Percentiles rank a stretch among this genome's conserved stretches.
Conservation (phyloP, 2,329 filamentous ascomycete genomes). For the Cordyceps javanica region DNA sequence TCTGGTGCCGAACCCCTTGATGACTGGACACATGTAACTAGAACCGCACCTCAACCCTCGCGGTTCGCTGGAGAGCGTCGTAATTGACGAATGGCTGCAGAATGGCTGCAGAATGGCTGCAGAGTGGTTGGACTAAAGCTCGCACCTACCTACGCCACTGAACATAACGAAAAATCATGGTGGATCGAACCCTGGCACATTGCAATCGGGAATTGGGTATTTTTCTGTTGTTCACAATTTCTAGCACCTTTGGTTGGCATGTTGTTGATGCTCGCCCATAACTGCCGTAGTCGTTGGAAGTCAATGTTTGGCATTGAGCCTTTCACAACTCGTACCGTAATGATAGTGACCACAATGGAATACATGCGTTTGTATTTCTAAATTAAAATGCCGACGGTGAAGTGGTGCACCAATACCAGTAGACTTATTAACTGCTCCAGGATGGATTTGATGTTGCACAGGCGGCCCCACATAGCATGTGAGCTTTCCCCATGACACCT, state of each 20-base stretch:
- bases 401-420: too few species aligned
- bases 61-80: background rate
- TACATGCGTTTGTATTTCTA: too few species aligned
- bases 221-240: background rate
- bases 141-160: background rate
- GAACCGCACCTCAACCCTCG: background rate
- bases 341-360: too few species aligned
- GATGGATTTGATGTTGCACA: background rate
- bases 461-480: conserved; percentile 7
- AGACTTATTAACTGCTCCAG: background rate
- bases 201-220: background rate
- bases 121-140: too few species aligned
- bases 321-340: background rate
- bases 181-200: background rate
- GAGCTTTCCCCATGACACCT: conserved; percentile 6
- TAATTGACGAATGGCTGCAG: background rate
- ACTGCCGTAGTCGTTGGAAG: background rate
- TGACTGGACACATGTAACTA: background rate
- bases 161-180: background rate
- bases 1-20: background rate
- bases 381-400: too few species aligned
- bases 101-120: background rate
- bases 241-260: background rate
- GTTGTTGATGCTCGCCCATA: background rate
- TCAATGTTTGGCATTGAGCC: background rate